Percentiles rank a stretch among this genome's conserved stretches.
Conservation (phyloP, 1,284 basidiomycete genomes). For the Ganoderma lingzhi region DNA sequence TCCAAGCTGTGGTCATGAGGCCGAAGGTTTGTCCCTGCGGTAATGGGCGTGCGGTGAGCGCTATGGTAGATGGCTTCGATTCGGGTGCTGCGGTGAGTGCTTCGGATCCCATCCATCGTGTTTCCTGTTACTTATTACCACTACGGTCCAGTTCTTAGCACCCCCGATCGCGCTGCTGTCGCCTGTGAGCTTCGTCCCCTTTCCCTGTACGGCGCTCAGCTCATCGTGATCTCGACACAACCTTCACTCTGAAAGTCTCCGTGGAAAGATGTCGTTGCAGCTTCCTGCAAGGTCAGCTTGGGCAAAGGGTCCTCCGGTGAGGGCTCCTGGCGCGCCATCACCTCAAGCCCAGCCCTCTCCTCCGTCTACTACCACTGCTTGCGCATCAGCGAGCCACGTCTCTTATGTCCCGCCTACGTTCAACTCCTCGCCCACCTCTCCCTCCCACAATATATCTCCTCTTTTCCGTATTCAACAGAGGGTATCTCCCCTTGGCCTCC, state of each 20-base stretch:
- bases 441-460: no score
- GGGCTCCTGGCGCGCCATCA: neutral
- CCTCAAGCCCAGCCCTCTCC: neutral
- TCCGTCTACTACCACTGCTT: neutral
- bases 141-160: neutral
- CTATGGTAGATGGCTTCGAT: neutral
- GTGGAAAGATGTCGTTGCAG: no score
- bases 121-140: neutral
- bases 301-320: neutral
- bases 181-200: neutral
- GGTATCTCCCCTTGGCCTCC: no score
- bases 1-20: neutral
- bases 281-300: no score
- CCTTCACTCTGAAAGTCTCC: no score
- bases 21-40: neutral
- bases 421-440: no score
- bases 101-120: neutral
- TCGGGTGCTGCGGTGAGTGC: neutral
- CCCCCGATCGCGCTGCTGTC: neutral
- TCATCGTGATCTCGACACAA: neutral
- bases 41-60: neutral
- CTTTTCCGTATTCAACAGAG: no score
- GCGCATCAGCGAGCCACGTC: no score
- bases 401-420: no score
- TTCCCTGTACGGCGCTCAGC: neutral